phyloP scores from a whole-genome alignment of 2,329 filamentous ascomycete species.

The Ophiostoma ulmi region DNA sequence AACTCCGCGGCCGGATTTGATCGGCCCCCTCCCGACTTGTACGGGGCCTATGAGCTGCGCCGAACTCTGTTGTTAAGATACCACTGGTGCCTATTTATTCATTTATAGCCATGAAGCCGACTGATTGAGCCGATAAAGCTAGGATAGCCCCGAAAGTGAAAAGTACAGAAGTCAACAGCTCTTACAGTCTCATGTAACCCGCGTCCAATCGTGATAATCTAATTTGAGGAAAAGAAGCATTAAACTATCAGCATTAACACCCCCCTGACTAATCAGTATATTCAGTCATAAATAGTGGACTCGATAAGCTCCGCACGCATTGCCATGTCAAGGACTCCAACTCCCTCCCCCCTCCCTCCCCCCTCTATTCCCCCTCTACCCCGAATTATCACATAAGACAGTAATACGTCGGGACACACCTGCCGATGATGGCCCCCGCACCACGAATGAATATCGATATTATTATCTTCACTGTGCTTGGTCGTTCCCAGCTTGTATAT shows the following conservation, averaged over 20 bases:
- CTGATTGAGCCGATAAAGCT: not conserved
- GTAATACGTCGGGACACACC: conserved; percentile 16
- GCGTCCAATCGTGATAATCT: not conserved
- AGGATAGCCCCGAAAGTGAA: not conserved
- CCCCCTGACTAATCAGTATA: too few species aligned
- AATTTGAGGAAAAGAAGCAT: not conserved
- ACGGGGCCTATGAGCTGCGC: not conserved
- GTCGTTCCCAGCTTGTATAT: not conserved
- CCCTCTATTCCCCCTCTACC: not conserved
- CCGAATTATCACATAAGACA: not conserved
- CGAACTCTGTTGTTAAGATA: not conserved
- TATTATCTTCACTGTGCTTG: not conserved
- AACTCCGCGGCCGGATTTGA: not conserved
- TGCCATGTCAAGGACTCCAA: not conserved
- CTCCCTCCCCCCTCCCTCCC: too few species aligned
- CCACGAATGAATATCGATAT: not conserved
- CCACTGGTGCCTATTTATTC: not conserved
- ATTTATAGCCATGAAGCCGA: not conserved
- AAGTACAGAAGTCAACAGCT: not conserved
- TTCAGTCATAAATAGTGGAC: not conserved
- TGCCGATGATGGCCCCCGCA: conserved; percentile 18
- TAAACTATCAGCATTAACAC: too few species aligned
- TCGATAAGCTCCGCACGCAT: not conserved
- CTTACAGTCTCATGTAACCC: not conserved
- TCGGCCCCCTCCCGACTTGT: not conserved